Conservation (phyloP, 805 yeast species). For the Torulaspora microellipsoides region DNA sequence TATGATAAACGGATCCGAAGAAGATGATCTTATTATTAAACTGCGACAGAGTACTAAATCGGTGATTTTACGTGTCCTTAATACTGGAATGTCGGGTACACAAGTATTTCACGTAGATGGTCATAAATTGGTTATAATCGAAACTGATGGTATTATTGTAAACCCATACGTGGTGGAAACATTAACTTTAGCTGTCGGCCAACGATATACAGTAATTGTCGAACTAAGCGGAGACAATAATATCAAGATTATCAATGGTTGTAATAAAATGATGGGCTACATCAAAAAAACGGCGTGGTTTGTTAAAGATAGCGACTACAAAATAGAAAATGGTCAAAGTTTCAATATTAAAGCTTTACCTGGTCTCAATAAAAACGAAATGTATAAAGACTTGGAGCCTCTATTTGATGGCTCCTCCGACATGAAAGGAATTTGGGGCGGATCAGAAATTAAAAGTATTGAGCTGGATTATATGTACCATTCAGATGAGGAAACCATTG, state of each 20-base stretch:
- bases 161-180: constrained; percentile 46
- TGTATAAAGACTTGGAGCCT: constrained; percentile 22
- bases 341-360: constrained; percentile 40
- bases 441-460: constrained; percentile 33
- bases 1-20: constrained; percentile 21
- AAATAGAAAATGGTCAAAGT: constrained; percentile 34
- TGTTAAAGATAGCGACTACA: constrained; percentile 16
- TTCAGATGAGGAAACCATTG: constrained; percentile 40
- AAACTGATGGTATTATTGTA: constrained; percentile 55
- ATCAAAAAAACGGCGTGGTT: constrained; percentile 33
- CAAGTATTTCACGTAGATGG: constrained; percentile 51
- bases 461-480: constrained; percentile 47
- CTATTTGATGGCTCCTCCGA: neutral
- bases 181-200: constrained; percentile 65
- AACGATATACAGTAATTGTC: constrained; percentile 63
- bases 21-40: constrained; percentile 21
- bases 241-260: constrained; percentile 42
- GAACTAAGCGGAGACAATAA: constrained; percentile 39
- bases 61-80: constrained; percentile 44
- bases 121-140: constrained; percentile 51
- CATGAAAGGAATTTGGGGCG: constrained; percentile 4
- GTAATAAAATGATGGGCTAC: constrained; percentile 50
- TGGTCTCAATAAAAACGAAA: constrained; percentile 20
- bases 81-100: constrained; percentile 55
- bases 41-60: constrained; percentile 45